Base-by-base conservation (phyloP, 805 yeast genomes). In the Candida orba region DNA sequence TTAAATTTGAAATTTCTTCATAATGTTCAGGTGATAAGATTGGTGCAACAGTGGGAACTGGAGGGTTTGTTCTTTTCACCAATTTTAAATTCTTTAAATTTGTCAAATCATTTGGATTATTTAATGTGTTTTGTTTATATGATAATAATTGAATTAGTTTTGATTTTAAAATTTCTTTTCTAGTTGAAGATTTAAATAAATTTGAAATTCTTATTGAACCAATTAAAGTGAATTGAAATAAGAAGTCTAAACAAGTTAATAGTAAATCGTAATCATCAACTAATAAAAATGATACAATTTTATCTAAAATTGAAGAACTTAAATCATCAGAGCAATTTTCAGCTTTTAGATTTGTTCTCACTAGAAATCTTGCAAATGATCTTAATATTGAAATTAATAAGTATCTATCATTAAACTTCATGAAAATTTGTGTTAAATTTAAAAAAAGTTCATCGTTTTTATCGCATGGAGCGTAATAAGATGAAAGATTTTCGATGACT, bases 401-500 rank as follows among this genome's bases (percentile, higher is more conserved):
- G 24, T 82, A 73, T 49, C 95, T 75, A 59, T 93, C 98, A 34
- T 72, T 71, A 5, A 79, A 68, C 24, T 62, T 54, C 30, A 63
- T 61, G 42, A 88, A 68, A 23, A 80, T 67, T 6, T 65, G 58
- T 22, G 80, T 66, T 41, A 88, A 66, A 2, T 73, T 67, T 42
- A 72, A 59, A 62, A 89, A 80, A 49, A 89, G 60, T 14, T 76
- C 76, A 57, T 89, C 93, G 52, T 82, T 80, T 40, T 78, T 72
- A 22, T 78, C 71, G 24, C 82, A 84, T 27, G 93, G 90, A 4
- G 89, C 78, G 52, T 84, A 72, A 61, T 86, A 87, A 36, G 96
- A 83, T 4, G 91, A 78, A 29, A 89, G 75, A 3, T 90, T 81
- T 59, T 93, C 98, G 48, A 86, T 74, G 29, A 89, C 74, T 61